Evolutionary conservation across 139 green algal species (phyloP), one percentile per base, ranked within the genome.

Genomic region (Chlorella sp.): DNA sequence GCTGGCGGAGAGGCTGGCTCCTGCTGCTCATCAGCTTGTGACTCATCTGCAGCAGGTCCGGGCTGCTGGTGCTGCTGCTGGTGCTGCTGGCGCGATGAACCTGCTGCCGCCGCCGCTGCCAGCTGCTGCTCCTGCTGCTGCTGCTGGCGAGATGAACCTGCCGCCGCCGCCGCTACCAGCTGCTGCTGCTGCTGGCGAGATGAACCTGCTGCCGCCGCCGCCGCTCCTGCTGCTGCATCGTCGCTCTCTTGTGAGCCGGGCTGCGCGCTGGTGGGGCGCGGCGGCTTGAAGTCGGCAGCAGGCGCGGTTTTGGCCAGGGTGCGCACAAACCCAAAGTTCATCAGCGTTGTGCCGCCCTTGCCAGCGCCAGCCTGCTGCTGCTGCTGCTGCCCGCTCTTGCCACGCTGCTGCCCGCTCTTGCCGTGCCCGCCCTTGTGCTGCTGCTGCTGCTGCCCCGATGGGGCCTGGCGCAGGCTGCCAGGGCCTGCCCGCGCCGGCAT

Each of bases 321-420:
- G 1, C 76, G 76, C 76, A 90, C 57, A 39, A 90, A 89, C 28
- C 85, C 77, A 57, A 78, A 85, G 36, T 86, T 85, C 53, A 80
- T 19, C 7, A 90, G 71, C 4, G 85, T 86, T 57, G 64, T 48
- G 32, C 71, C 71, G 37, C 86, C 42, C 57, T 80, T 81, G 12
- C 5, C 83, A 40, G 28, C 37, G 32, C 11, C 61, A 30, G 32
- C 32, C 32, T 16, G 39, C 42, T 61, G 83, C 83, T 66, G 60
- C 37, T 40, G 85, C 39, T 85, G 75, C 57, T 77, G 71, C 57
- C 57, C 82, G 34, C n/a, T 68, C 40, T 73, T 73, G 53, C 53
- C n/a, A 7, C 81, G 36, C 22, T 12, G 36, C 80, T 42, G 24
- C 57, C 68, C 69, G 11, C 36, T 69, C 24, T 48, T 61, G 16